Evolutionary conservation across 1,284 basidiomycete genomes (phyloP), one percentile per base, ranked within the genome.

Genomic region (Sanghuangporus sanghuang): DNA sequence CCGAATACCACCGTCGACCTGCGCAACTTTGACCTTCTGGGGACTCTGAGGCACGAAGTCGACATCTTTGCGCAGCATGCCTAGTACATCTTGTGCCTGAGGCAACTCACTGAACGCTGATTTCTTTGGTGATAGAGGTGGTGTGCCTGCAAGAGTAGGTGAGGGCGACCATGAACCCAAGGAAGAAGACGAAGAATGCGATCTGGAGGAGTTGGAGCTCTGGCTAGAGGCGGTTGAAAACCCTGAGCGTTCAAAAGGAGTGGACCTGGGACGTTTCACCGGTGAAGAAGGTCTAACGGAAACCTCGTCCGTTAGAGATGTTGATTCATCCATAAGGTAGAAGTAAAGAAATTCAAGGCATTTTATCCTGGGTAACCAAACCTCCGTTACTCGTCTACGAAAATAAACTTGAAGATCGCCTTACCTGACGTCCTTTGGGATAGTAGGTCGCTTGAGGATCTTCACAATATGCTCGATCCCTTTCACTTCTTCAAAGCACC

Each of bases 281-380:
- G 57, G 50, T 44, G 61, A 58, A 7, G 62, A 56, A 57, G 57
- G 32, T 46, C 57, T n/a, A 6, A 40, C 39, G 9, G 63, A 64
- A 42, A 57, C 55, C 44, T 57, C 64, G 12, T 21, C 56, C 50
- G 55, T 35, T 23, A 46, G 57, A 23, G 64, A 57, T 27, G 48
- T 35, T 57, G 21, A 81, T 73, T 96, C 93, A 65, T 95, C 93
- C 59, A 95, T 78, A 4, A 96, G 81, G 73, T 96, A 96, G 72
- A 95, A 96, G 73, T 95, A 95, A 4, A 96, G 76, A 70, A 96
- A 94, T 72, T 96, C 94, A 27, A 96, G 80, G 68, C 92, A 95
- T 77, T 96, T 95, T 89, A 96, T 95, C 69, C 93, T 95, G 63
- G 3, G 44, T 2, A 44, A 50, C 0, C 16, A 32, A 50, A 57